Conservation (phyloP, 108 stramenopile species). For the Skeletonema menzelii region DNA sequence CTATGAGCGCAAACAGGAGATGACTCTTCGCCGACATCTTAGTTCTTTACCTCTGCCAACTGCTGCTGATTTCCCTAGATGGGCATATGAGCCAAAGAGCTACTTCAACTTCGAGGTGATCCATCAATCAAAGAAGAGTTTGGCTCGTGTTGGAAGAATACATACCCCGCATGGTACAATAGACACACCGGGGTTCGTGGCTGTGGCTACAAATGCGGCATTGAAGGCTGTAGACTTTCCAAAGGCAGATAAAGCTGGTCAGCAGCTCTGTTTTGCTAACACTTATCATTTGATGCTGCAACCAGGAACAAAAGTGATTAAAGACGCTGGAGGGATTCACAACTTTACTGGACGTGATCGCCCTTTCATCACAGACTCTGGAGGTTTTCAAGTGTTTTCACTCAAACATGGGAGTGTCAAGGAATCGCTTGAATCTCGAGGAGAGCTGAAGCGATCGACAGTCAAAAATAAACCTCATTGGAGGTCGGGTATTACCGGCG, state of each 20-base stretch:
- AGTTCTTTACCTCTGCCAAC: constrained; percentile 17
- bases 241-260: constrained; percentile 38
- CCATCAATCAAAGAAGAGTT: constrained; percentile 44
- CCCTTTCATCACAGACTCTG: constrained; percentile 61
- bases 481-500: constrained; percentile 37
- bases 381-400: constrained; percentile 68
- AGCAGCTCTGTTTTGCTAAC: constrained; percentile 61
- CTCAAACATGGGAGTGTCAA: constrained; percentile 48
- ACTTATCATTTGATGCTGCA: constrained; percentile 67
- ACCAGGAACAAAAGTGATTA: constrained; percentile 55
- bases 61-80: constrained; percentile 30
- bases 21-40: neutral
- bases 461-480: constrained; percentile 22
- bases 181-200: constrained; percentile 65
- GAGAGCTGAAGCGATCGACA: constrained; percentile 31
- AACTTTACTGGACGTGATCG: constrained; percentile 52
- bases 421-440: constrained; percentile 40
- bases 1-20: no score
- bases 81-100: constrained; percentile 33
- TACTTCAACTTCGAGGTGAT: constrained; percentile 50
- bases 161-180: constrained; percentile 53
- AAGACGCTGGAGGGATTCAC: constrained; percentile 62
- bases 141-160: constrained; percentile 52
- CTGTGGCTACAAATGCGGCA: constrained; percentile 66
- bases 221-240: constrained; percentile 44